phyloP scores from a whole-genome alignment of 352 stramenopile species.

The Thraustochytrium sp. region DNA sequence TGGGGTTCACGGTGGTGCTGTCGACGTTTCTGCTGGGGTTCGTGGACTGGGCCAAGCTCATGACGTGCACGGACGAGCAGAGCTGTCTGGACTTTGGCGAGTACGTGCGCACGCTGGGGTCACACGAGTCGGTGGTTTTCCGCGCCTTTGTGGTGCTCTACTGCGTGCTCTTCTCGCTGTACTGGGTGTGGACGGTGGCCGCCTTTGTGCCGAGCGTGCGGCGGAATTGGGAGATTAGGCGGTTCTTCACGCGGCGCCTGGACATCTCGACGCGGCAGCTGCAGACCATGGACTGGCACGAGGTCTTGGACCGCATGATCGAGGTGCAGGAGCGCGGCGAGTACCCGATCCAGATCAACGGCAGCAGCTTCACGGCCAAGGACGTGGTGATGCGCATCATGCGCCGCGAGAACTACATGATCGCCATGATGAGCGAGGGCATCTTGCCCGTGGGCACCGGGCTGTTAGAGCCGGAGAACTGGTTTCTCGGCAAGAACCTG shows the following conservation, averaged over 20 bases:
- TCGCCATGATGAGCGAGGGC: slow-evolving; percentile 91
- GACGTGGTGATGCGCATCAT: slow-evolving; percentile 92
- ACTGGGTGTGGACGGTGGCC: slow-evolving; percentile 77
- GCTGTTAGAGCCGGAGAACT: slow-evolving; percentile 66
- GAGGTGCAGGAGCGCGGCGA: slow-evolving; percentile 65
- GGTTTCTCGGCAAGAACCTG: slow-evolving; percentile 42
- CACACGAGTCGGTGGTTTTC: slow-evolving; percentile 26
- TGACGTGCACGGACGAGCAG: slow-evolving; percentile 69
- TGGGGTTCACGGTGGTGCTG: slow-evolving; percentile 90
- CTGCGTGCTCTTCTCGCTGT: slow-evolving; percentile 85
- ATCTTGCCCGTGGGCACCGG: slow-evolving; percentile 79
- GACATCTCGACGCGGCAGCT: slow-evolving; percentile 74
- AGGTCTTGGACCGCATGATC: slow-evolving; percentile 76
- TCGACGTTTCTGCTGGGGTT: slow-evolving; percentile 89
- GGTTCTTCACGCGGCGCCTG: slow-evolving; percentile 82
- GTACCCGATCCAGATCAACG: slow-evolving; percentile 59
- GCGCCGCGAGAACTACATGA: slow-evolving; percentile 95
- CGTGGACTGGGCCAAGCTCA: slow-evolving; percentile 85
- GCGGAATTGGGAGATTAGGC: slow-evolving; percentile 77
- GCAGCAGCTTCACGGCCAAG: slow-evolving; percentile 60
- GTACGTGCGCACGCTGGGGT: slow-evolving; percentile 62
- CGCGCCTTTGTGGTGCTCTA: slow-evolving; percentile 62
- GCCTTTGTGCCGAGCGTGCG: slow-evolving; percentile 71
- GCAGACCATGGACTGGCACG: slow-evolving; percentile 74
- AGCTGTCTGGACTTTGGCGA: slow-evolving; percentile 71